Percentiles rank a stretch among this genome's conserved stretches.
phyloP scores from a whole-genome alignment of 2,329 filamentous ascomycete genomes.

The Parastagonospora nodorum region DNA sequence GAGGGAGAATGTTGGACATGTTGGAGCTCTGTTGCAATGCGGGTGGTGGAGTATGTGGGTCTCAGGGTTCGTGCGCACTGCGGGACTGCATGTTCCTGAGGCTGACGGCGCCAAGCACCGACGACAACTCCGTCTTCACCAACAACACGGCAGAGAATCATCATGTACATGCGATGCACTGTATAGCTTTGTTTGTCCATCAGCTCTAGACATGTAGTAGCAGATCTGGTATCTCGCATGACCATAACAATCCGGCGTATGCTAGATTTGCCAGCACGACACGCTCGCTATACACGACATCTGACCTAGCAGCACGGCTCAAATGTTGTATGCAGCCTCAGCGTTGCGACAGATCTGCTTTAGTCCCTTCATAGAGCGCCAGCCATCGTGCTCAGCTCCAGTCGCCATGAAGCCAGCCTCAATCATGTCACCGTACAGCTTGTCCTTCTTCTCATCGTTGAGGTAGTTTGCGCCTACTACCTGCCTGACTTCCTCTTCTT shows the following conservation, averaged over 20 bases:
- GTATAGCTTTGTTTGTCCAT: background rate
- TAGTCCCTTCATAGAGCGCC: conserved; percentile 13
- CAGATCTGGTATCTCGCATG: background rate
- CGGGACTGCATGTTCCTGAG: conserved; percentile 11
- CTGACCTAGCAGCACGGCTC: background rate
- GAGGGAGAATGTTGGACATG: conserved; percentile 31
- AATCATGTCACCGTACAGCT: conserved; percentile 16
- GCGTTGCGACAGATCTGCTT: conserved; percentile 14
- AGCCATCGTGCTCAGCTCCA: conserved; percentile 18
- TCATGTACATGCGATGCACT: background rate
- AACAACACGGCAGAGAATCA: background rate
- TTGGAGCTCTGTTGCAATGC: conserved; percentile 11
- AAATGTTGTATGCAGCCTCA: conserved; percentile 3
- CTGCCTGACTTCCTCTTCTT: background rate
- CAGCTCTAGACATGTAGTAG: background rate
- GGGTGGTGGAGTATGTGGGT: conserved; percentile 26
- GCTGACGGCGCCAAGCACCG: conserved; percentile 15
- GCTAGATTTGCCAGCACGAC: too few relatives aligned
- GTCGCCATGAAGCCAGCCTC: conserved; percentile 12
- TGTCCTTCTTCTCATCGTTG: conserved; percentile 2
- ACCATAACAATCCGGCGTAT: too few relatives aligned
- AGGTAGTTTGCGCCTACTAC: conserved; percentile 9
- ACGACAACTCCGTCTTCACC: background rate
- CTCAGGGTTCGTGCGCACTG: conserved; percentile 20
- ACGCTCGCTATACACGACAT: too few relatives aligned